Base-by-base conservation (phyloP, 768 basidiomycete species). In the Calocybe indica region DNA sequence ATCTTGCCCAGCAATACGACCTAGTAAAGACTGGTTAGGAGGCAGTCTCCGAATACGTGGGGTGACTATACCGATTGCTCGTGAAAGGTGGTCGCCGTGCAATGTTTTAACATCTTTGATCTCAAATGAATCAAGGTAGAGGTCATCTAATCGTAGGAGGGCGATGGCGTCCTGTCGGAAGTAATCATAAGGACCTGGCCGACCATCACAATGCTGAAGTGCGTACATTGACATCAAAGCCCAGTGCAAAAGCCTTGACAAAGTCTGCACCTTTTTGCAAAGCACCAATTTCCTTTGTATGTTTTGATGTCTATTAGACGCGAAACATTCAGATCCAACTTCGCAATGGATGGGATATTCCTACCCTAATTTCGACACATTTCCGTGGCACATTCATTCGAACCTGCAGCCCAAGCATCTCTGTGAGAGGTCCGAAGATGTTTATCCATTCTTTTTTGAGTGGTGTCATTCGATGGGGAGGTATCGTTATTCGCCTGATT, bases 41-140 rank as follows among this genome's bases (percentile, higher is more conserved):
- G 33, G 13, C 43, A 15, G 11, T 40, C 37, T 7, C 14, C 12
- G n/a, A 49, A 28, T 41, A 15, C 33, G 48, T 15, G 5, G 39
- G 2, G 5, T 31, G 29, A 31, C 57, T 71, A 37, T 52, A 82
- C 92, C 96, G 52, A 99, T 97, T 7, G 96, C 96, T 54, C 96
- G 88, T n/a, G 93, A 92, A 7, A 99, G 74, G 65, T 99, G 96
- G 59, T 99, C 96, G 1, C 96, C 96, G 51, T 96, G 93, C 6
- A 99, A 76, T 0, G 92, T 95, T 71, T 99, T 99, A 45, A 98
- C 93, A 56, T 99, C 96, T 65, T 98, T 98, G 66, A 99, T 95
- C 67, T 99, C 96, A 59, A 96, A 96, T 2, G 94, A 93, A 59
- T 98, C 96, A 40, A 99, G 86, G 64, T 98, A 99, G 10, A 99